Percentiles rank a stretch among this genome's conserved stretches.
Evolutionary conservation across 2,329 filamentous ascomycete genomes (phyloP).

Genomic region (Sordariomycetes sp.): DNA sequence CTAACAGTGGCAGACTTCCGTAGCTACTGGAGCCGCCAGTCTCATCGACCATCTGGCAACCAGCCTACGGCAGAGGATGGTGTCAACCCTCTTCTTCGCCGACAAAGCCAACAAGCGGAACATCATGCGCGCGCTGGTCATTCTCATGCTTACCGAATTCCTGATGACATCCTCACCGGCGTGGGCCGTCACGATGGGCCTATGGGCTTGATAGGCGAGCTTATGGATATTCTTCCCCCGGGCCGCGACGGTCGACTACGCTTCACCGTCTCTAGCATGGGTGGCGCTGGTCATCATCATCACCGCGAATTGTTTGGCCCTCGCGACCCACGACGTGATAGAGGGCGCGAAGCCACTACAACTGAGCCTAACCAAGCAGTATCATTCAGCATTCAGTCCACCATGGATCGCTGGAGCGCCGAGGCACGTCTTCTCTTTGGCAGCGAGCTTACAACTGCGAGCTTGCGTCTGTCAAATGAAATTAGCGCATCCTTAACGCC

Average conservation of each 20-base stretch:
- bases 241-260: slow-evolving; percentile 35
- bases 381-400: slow-evolving; percentile 63
- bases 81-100: slow-evolving; percentile 76
- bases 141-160: too few relatives aligned
- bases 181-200: slow-evolving; percentile 32
- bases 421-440: slow-evolving; percentile 85
- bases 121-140: slow-evolving; percentile 37
- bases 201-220: slow-evolving; percentile 44
- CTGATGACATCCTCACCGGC: slow-evolving; percentile 32
- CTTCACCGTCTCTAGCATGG: slow-evolving; percentile 51
- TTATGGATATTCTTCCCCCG: slow-evolving; percentile 44
- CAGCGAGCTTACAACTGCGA: slow-evolving; percentile 49
- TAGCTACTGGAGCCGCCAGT: slow-evolving; percentile 37
- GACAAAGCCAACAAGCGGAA: slow-evolving; percentile 36
- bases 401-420: slow-evolving; percentile 74
- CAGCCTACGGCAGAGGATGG: slow-evolving; percentile 65
- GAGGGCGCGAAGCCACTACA: too few relatives aligned
- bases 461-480: slow-evolving; percentile 57
- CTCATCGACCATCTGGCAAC: slow-evolving; percentile 41
- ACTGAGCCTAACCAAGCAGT: slow-evolving; percentile 71
- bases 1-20: slow-evolving; percentile 32
- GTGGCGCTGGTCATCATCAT: slow-evolving; percentile 35
- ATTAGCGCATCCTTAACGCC: slow-evolving; percentile 71
- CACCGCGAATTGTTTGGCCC: slow-evolving; percentile 34
- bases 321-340: neutral